Conservation (phyloP, 2,329 filamentous ascomycete species). For the Claviceps monticola region DNA sequence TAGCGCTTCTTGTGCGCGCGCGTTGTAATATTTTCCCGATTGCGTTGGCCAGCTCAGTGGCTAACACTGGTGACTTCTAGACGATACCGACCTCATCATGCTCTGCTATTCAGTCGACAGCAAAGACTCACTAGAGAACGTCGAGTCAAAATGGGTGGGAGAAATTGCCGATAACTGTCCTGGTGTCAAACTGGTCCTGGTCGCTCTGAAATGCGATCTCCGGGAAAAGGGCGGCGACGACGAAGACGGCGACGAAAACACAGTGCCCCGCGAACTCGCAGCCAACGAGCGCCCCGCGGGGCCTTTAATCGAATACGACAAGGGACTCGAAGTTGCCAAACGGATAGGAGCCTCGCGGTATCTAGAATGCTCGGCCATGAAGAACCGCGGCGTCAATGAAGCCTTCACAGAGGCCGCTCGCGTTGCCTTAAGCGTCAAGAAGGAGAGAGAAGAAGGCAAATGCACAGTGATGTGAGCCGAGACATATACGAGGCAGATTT, state of each 20-base stretch:
- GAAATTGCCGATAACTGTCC: constrained; percentile 98
- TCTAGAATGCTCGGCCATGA: constrained; percentile 95
- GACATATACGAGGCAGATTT: background rate
- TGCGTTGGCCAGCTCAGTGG: background rate
- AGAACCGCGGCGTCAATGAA: constrained; percentile 95
- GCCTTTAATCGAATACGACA: constrained; percentile 75
- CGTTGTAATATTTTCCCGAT: no score
- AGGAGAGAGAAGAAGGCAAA: constrained; percentile 47
- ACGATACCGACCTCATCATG: constrained; percentile 95
- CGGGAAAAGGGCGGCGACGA: constrained; percentile 64
- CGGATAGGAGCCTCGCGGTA: constrained; percentile 88
- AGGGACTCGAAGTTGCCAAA: constrained; percentile 80
- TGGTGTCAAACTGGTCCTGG: constrained; percentile 84
- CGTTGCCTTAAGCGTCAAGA: constrained; percentile 67
- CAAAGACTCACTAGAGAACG: constrained; percentile 92
- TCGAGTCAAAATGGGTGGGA: constrained; percentile 95
- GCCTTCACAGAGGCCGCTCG: constrained; percentile 96
- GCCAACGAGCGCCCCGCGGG: constrained; percentile 40
- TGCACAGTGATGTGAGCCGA: constrained; percentile 43
- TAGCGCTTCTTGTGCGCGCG: background rate
- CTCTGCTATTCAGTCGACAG: constrained; percentile 97
- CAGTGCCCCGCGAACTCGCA: constrained; percentile 8
- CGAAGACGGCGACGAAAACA: constrained; percentile 47
- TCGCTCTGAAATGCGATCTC: constrained; percentile 93
- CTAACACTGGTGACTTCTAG: constrained; percentile 17